phyloP scores from a whole-genome alignment of 2,329 filamentous ascomycete genomes.

The Calonectria henricotiae region DNA sequence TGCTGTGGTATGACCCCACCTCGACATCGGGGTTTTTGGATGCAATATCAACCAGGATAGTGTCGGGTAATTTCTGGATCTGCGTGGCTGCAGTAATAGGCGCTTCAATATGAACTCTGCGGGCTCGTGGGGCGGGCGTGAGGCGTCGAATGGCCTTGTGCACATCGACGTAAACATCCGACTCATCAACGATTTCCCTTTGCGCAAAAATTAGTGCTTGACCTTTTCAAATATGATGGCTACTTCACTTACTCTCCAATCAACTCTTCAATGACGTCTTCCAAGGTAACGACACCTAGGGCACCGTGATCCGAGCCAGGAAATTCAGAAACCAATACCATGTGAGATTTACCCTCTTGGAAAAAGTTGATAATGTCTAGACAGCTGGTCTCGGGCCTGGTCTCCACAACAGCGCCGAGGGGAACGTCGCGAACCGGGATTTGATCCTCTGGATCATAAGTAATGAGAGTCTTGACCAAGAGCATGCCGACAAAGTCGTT shows the following conservation, averaged over 20 bases:
- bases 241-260: constrained; percentile 87
- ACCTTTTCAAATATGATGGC: background rate
- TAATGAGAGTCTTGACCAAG: constrained; percentile 98
- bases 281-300: constrained; percentile 93
- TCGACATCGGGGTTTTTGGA: constrained; percentile 60
- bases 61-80: constrained; percentile 54
- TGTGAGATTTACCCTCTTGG: constrained; percentile 98
- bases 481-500: constrained; percentile 98
- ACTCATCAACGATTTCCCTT: constrained; percentile 98
- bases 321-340: constrained; percentile 93
- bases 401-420: constrained; percentile 94
- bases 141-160: constrained; percentile 97
- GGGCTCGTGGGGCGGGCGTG: constrained; percentile 85
- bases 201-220: constrained; percentile 43
- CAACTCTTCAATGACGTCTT: constrained; percentile 98
- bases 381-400: constrained; percentile 94
- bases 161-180: constrained; percentile 97
- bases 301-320: constrained; percentile 94
- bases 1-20: constrained; percentile 60
- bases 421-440: constrained; percentile 92
- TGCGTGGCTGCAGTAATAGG: constrained; percentile 54
- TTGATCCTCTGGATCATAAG: constrained; percentile 95
- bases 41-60: constrained; percentile 59
- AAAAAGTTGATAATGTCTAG: constrained; percentile 99
- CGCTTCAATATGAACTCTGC: constrained; percentile 64